phyloP scores from a whole-genome alignment of 2,329 filamentous ascomycete species.

The Apiospora arundinis region DNA sequence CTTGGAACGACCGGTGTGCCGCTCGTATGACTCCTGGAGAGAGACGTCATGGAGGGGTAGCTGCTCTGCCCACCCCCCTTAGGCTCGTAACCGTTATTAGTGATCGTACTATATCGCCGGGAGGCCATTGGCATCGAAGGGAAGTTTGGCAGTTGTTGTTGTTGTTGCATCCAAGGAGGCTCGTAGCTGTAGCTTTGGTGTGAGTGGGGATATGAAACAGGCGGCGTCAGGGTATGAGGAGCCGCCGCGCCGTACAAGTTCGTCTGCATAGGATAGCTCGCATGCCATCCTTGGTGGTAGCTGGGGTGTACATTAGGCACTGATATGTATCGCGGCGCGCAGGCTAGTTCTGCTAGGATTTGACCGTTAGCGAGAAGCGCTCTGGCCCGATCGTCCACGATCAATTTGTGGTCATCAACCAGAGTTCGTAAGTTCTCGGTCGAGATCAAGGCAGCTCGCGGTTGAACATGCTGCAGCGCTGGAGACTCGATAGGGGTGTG shows the following conservation, averaged over 20 bases:
- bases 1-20: too few species aligned
- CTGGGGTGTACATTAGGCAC: slow-evolving; percentile 21
- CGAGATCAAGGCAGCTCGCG: too few species aligned
- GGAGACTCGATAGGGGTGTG: slow-evolving; percentile 63
- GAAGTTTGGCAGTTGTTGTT: too few species aligned
- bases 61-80: too few species aligned
- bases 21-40: too few species aligned
- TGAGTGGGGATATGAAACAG: too few species aligned
- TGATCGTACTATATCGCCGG: too few species aligned
- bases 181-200: too few species aligned
- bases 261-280: background rate
- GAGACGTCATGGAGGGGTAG: too few species aligned
- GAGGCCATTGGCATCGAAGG: too few species aligned
- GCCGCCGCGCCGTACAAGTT: background rate
- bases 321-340: slow-evolving; percentile 23
- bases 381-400: slow-evolving; percentile 23
- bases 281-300: background rate
- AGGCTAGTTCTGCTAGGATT: background rate
- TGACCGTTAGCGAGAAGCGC: slow-evolving; percentile 5
- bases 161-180: too few species aligned
- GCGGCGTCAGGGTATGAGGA: slow-evolving; percentile 8
- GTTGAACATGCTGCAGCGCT: slow-evolving; percentile 55
- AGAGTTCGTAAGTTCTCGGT: slow-evolving; percentile 72
- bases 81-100: too few species aligned
- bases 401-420: slow-evolving; percentile 57